These are phyloP conservation scores for Sphaerostilbella broomeana DNA, from an alignment of 2,329 filamentous ascomycete species.

Conservation along the genomic window DNA sequence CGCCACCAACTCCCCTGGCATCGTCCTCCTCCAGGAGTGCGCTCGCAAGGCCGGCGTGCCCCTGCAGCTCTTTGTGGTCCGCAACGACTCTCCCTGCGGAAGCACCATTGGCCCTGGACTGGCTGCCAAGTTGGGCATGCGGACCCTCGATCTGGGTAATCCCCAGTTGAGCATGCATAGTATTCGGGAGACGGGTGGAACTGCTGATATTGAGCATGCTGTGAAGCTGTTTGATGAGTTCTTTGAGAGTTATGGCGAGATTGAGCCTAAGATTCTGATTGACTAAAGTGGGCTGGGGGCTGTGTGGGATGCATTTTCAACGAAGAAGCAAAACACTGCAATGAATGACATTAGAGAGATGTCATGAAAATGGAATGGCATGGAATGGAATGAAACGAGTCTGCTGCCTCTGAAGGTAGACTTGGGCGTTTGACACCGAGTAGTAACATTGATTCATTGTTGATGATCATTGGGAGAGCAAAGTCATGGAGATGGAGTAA, in stretches of 20 bases:
- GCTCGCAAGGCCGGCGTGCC: slow-evolving; percentile 71
- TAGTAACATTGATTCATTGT: too few relatives aligned
- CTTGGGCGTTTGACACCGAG: too few relatives aligned
- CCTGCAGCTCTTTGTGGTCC: slow-evolving; percentile 89
- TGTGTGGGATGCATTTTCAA: too few relatives aligned
- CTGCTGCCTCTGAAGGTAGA: too few relatives aligned
- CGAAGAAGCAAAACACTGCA: too few relatives aligned
- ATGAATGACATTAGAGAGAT: too few relatives aligned
- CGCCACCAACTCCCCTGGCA: slow-evolving; percentile 91
- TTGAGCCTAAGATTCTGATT: slow-evolving; percentile 77
- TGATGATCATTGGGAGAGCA: too few relatives aligned
- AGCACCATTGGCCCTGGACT: slow-evolving; percentile 98
- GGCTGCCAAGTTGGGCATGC: slow-evolving; percentile 73
- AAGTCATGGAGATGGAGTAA: too few relatives aligned
- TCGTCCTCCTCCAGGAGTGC: slow-evolving; percentile 84
- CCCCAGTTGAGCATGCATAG: slow-evolving; percentile 95
- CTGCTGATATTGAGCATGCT: slow-evolving; percentile 79
- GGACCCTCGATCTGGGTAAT: slow-evolving; percentile 89
- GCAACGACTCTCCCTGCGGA: slow-evolving; percentile 91
- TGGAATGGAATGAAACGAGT: not conserved
- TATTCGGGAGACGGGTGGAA: slow-evolving; percentile 86
- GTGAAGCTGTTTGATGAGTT: slow-evolving; percentile 84
- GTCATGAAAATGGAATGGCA: not conserved
- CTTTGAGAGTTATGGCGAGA: slow-evolving; percentile 72
- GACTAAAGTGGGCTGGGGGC: too few relatives aligned